Conservation (phyloP, 1,284 basidiomycete genomes). For the Abortiporus biennis region DNA sequence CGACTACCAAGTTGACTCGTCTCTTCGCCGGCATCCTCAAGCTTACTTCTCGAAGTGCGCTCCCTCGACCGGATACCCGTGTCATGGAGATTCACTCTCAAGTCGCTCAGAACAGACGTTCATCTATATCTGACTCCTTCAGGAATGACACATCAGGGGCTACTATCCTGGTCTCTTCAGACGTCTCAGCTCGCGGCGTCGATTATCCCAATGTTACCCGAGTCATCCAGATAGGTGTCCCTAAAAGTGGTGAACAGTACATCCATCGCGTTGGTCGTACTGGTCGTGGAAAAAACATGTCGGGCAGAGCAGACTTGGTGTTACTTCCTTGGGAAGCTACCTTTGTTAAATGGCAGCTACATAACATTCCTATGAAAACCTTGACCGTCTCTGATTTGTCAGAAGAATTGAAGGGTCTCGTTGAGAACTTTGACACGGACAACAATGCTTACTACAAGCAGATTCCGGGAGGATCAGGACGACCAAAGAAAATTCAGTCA, state of each 20-base stretch:
- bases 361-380: conserved; percentile 67
- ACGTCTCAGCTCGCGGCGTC: conserved; percentile 88
- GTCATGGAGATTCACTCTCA: conserved; percentile 89
- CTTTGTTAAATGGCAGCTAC: conserved; percentile 65
- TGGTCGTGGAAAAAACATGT: conserved; percentile 63
- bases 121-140: conserved; percentile 65
- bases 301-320: conserved; percentile 85
- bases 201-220: conserved; percentile 90
- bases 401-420: conserved; percentile 44
- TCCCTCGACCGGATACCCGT: conserved; percentile 46
- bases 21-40: conserved; percentile 65
- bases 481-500: conserved; percentile 1
- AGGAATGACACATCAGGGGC: conserved; percentile 54
- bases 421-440: conserved; percentile 44
- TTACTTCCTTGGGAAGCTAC: conserved; percentile 79
- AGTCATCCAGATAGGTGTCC: conserved; percentile 90
- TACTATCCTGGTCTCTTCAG: conserved; percentile 78
- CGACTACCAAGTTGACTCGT: conserved; percentile 86
- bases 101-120: conserved; percentile 61
- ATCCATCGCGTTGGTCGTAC: conserved; percentile 92
- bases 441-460: conserved; percentile 19
- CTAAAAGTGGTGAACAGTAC: conserved; percentile 71
- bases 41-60: conserved; percentile 33
- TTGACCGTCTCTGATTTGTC: conserved; percentile 46
- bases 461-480: neutral